A percentile compares a stretch with the other conserved stretches of the same genome.
These are phyloP conservation scores for Aegilops umbellulata DNA, from an alignment of 176 grass and related monocot species.

Conservation along the genomic window DNA sequence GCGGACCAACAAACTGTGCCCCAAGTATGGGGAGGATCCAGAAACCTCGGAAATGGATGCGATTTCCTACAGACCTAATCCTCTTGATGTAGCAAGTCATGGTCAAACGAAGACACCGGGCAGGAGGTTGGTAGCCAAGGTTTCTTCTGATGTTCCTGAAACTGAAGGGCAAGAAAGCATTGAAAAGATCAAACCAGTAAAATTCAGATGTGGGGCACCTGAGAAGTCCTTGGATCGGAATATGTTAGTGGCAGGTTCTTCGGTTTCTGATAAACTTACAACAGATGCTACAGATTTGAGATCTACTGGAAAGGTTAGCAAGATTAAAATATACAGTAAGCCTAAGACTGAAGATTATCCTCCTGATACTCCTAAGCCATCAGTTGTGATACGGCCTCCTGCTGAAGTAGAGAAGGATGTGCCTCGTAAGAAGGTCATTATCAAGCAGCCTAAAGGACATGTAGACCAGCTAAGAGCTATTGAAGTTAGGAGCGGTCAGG, in stretches of 20 bases:
- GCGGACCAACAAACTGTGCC: slow-evolving; percentile 97
- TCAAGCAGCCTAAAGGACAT: slow-evolving; percentile 85
- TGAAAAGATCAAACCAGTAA: slow-evolving; percentile 81
- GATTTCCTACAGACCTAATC: slow-evolving; percentile 50
- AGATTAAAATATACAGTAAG: slow-evolving; percentile 89
- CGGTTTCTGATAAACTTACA: slow-evolving; percentile 59
- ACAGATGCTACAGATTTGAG: slow-evolving; percentile 47
- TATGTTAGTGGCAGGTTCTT: slow-evolving; percentile 44
- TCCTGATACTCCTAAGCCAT: slow-evolving; percentile 65
- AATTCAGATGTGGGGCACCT: slow-evolving; percentile 81
- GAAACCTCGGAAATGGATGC: slow-evolving; percentile 67
- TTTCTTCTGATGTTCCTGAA: slow-evolving; percentile 55
- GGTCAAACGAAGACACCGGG: slow-evolving; percentile 57
- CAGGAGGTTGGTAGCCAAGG: slow-evolving; percentile 75
- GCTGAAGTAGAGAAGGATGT: slow-evolving; percentile 62
- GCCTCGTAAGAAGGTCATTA: slow-evolving; percentile 81
- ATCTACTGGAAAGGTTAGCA: slow-evolving; percentile 74
- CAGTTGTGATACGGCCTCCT: slow-evolving; percentile 84
- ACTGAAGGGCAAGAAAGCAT: slow-evolving; percentile 56
- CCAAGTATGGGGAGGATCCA: slow-evolving; percentile 88
- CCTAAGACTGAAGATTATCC: slow-evolving; percentile 58
- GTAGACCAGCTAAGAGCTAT: slow-evolving; percentile 35
- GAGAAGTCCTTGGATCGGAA: slow-evolving; percentile 80
- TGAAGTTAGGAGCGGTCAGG: slow-evolving; percentile 47
- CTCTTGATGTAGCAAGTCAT: slow-evolving; percentile 48